phyloP scores from a whole-genome alignment of 495 filamentous ascomycete species.

The Tuber brumale region DNA sequence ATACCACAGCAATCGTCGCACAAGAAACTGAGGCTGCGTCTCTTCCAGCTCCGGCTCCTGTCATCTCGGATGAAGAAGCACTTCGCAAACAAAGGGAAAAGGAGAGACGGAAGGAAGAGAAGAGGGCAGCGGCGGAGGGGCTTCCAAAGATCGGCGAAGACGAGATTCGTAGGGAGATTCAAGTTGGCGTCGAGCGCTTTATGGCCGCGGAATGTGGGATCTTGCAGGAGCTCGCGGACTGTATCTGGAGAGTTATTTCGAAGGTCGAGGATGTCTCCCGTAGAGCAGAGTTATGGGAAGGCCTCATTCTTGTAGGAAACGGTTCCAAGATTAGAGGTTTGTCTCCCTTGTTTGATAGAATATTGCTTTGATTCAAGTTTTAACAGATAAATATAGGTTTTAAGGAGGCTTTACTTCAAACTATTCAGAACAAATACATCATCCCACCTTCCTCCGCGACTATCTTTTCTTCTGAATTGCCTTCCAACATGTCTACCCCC shows the following conservation, averaged over 20 bases:
- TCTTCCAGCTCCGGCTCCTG: constrained; percentile 26
- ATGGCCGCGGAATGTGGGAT: constrained; percentile 65
- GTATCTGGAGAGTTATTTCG: constrained; percentile 73
- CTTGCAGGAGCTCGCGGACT: constrained; percentile 70
- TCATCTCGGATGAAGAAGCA: constrained; percentile 18
- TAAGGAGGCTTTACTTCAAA: constrained; percentile 75
- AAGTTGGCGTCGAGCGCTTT: constrained; percentile 84
- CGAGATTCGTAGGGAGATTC: constrained; percentile 63
- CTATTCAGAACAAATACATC: constrained; percentile 71
- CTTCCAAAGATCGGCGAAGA: constrained; percentile 40
- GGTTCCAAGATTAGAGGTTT: constrained; percentile 74
- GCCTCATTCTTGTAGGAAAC: constrained; percentile 78
- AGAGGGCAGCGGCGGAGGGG: constrained; percentile 44
- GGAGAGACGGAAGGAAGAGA: constrained; percentile 42
- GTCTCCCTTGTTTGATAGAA: constrained; percentile 6
- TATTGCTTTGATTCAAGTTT: neutral
- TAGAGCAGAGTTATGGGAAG: constrained; percentile 82
- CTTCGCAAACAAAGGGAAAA: constrained; percentile 29
- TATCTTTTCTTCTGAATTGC: constrained; percentile 95
- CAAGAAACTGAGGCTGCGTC: neutral
- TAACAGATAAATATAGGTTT: constrained; percentile 50
- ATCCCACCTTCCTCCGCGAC: constrained; percentile 84
- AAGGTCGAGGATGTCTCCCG: constrained; percentile 70
- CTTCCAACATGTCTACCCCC: constrained; percentile 86
- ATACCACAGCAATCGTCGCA: constrained; percentile 6